phyloP scores from a whole-genome alignment of 257 asterid genomes.

The Sherardia arvensis region DNA sequence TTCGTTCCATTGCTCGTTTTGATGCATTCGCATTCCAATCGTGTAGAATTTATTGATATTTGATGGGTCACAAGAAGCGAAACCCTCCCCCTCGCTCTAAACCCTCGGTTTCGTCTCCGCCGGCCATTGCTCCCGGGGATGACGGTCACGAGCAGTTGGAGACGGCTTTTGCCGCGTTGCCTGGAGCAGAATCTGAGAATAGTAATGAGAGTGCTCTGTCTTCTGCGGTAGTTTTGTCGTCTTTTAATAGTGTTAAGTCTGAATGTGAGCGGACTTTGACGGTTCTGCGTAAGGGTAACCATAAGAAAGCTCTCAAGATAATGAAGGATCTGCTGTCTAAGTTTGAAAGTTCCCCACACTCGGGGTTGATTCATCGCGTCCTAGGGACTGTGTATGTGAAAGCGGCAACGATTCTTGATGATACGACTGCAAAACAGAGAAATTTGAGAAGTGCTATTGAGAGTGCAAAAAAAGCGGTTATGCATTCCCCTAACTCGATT shows the following conservation, averaged over 20 bases:
- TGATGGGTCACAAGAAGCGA: slow-evolving; percentile 48
- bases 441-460: slow-evolving; percentile 64
- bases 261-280: slow-evolving; percentile 73
- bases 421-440: slow-evolving; percentile 48
- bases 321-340: slow-evolving; percentile 66
- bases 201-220: background rate
- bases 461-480: slow-evolving; percentile 55
- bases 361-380: slow-evolving; percentile 57
- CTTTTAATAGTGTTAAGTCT: slow-evolving; percentile 32
- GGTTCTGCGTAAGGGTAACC: slow-evolving; percentile 58
- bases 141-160: slow-evolving; percentile 2
- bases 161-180: background rate
- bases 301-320: slow-evolving; percentile 58
- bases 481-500: slow-evolving; percentile 52
- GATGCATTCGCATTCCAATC: slow-evolving; percentile 10
- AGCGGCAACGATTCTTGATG: slow-evolving; percentile 54
- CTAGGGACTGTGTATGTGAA: slow-evolving; percentile 64
- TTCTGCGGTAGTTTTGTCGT: slow-evolving; percentile 8
- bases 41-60: slow-evolving; percentile 9
- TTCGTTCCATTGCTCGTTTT: background rate
- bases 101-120: slow-evolving; percentile 22
- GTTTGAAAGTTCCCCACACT: slow-evolving; percentile 41
- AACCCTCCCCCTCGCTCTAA: slow-evolving; percentile 34
- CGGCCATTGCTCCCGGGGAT: slow-evolving; percentile 5
- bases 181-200: slow-evolving; percentile 6